Base-by-base conservation (phyloP, 495 filamentous ascomycete genomes). In the Neurospora terricola region DNA sequence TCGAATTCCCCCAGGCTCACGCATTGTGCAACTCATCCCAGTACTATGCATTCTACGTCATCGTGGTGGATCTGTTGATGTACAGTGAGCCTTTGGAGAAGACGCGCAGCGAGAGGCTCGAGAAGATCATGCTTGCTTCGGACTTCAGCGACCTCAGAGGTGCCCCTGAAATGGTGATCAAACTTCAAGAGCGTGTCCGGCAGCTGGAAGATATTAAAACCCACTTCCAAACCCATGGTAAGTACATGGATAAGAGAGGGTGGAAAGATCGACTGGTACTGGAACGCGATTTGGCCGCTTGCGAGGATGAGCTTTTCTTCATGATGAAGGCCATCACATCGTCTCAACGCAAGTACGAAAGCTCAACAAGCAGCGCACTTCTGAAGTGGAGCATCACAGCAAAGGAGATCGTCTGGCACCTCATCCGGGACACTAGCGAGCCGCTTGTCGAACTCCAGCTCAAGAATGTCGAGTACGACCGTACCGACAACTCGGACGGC, bases 241-340 rank as follows among this genome's bases (percentile, higher is more conserved):
- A 90, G 75, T 92, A 92, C 71, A 83, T 99, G 59, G 96, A 98
- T 77, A 90, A 90, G 76, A 89, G 93, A 78, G 94, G 94, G 12
- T 98, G 96, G 95, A 88, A 95, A 74, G 94, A 97, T 79, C 89
- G 94, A 39, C 83, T 97, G 75, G 79, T 89, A 9, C 87, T 99
- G 34, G 96, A 98, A 77, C 90, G 92, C 54, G 96, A 99, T 78
- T 84, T 99, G 71, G 87, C 92, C 21, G 89, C 87, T 69, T 98
- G 92, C 78, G 96, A 98, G 78, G 96, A 99, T 78, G 96, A 99
- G 82, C 83, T 99, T 40, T 99, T 99, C 85, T 99, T 99, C 84
- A 91, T 98, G 87, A 98, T 98, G 96, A 98, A 99, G 77, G 96
- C 96, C 27, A 98, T 99, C 81, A 99, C 95, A 1, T 95, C 94